Base-by-base conservation (phyloP, 306 rosid species). In the Gleditsia sinensis region DNA sequence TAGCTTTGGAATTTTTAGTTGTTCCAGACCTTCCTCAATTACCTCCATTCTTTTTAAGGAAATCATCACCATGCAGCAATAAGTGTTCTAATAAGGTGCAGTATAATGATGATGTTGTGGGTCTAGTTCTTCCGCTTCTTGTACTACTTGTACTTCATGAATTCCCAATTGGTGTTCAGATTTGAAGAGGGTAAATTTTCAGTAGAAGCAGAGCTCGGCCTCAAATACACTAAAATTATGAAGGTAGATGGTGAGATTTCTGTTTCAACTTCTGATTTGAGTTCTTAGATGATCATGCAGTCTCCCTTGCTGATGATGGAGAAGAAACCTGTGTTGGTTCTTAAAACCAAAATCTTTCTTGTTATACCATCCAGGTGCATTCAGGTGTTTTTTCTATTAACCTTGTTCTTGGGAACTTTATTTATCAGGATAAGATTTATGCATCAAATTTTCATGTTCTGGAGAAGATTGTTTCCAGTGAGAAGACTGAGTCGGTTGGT, bases 51-150 rank as follows among this genome's bases (percentile, higher is more conserved):
- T 70, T 86, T 71, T 63, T 80, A 77, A 82, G 94, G 75, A 79
- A 81, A 64, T 78, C 88, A 11, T 80, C 81, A 21, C 54, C 40
- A 54, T 83, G 82, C 75, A 54, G 78, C 76, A 82, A 74, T n/a
- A n/a, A n/a, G n/a, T n/a, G n/a, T n/a, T n/a, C n/a, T n/a, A n/a
- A n/a, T n/a, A n/a, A n/a, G n/a, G n/a, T n/a, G n/a, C n/a, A n/a
- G n/a, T n/a, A n/a, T n/a, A n/a, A n/a, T 68, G 82, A 86, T 43
- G 81, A 54, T 67, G 72, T 87, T 48, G 89, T 87, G n/a, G 92
- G 96, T 84, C 96, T 92, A 53, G 75, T 82, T 51, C 82, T 86
- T 78, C 96, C 92, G 51, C 83, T 90, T 61, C 89, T 90, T 55
- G 40, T 82, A 67, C 75, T 87, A 49, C 86, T 83, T n/a, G 67